phyloP scores from a whole-genome alignment of 257 asterid genomes.

The Solanum gracilifrons region DNA sequence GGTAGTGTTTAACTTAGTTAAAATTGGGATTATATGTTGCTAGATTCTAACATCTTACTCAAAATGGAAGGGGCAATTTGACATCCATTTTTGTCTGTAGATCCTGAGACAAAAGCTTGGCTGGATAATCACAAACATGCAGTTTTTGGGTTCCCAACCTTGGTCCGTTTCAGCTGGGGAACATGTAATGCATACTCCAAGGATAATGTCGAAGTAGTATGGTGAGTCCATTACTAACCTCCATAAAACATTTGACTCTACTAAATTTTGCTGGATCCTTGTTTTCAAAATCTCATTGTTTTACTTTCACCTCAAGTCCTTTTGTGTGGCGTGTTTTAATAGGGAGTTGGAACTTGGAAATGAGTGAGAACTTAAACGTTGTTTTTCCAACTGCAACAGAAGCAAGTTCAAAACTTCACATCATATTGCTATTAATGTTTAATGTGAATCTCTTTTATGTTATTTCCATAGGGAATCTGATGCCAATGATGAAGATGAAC shows the following conservation, averaged over 20 bases:
- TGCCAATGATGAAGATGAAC: conserved; percentile 43
- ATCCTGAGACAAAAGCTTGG: conserved; percentile 93
- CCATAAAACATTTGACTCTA: not conserved
- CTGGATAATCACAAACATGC: conserved; percentile 70
- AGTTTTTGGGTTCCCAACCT: conserved; percentile 81
- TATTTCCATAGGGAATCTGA: conserved; percentile 58
- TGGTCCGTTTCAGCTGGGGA: conserved; percentile 99
- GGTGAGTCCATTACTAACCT: conserved; percentile 33
- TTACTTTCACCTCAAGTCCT: not conserved
- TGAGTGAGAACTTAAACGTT: not conserved
- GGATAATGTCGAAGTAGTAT: conserved; percentile 59
- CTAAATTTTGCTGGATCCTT: not conserved
- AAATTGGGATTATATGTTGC: not conserved
- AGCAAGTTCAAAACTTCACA: not conserved
- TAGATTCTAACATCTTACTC: not conserved
- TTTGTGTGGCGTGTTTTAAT: not conserved
- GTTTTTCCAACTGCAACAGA: not conserved
- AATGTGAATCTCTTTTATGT: not conserved
- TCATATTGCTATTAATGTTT: not conserved
- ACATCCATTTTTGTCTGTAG: conserved; percentile 17
- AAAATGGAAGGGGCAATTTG: not conserved
- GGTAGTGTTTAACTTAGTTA: conserved; percentile 30
- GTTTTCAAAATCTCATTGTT: not conserved
- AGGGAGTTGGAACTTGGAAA: not conserved
- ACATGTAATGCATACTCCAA: conserved; percentile 71